Evolutionary conservation across 768 basidiomycete species (phyloP).

Genomic region (Harrya chromipes): DNA sequence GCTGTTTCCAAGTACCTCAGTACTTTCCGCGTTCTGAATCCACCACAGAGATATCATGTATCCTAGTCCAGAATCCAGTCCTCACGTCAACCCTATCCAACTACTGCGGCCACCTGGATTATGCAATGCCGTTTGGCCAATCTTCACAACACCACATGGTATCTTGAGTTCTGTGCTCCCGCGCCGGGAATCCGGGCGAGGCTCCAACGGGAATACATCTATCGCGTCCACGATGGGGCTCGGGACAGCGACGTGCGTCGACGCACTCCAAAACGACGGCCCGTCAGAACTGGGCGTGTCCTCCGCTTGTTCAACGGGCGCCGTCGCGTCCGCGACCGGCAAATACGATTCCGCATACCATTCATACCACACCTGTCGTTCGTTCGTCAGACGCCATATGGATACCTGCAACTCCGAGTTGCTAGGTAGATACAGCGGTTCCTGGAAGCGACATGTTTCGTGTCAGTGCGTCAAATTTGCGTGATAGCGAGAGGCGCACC

Average conservation of each 20-base stretch:
- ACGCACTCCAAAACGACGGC: slow-evolving; percentile 27
- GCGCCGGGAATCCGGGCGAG: slow-evolving; percentile 10
- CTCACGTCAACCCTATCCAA: slow-evolving; percentile 73
- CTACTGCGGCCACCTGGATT: slow-evolving; percentile 89
- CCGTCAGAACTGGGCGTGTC: slow-evolving; percentile 16
- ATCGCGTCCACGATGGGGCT: slow-evolving; percentile 75
- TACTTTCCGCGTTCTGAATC: no score
- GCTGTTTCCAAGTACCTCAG: no score
- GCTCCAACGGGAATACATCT: slow-evolving; percentile 37
- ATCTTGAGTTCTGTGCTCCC: slow-evolving; percentile 17
- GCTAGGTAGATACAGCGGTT: slow-evolving; percentile 89
- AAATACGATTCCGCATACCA: slow-evolving; percentile 97
- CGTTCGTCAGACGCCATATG: slow-evolving; percentile 91
- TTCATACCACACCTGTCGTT: slow-evolving; percentile 95
- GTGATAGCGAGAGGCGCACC: slow-evolving; percentile 41
- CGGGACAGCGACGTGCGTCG: slow-evolving; percentile 35
- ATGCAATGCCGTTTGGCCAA: slow-evolving; percentile 91
- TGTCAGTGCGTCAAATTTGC: background rate
- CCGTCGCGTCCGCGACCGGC: slow-evolving; percentile 45
- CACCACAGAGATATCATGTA: no score
- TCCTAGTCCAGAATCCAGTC: no score
- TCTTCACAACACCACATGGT: slow-evolving; percentile 64
- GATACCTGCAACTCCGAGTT: slow-evolving; percentile 91
- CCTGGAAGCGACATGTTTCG: slow-evolving; percentile 42
- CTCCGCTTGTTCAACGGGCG: slow-evolving; percentile 15